Evolutionary conservation across 441 rosid species (phyloP), one percentile per base, ranked within the genome.

Genomic region (Croton laevigatus): DNA sequence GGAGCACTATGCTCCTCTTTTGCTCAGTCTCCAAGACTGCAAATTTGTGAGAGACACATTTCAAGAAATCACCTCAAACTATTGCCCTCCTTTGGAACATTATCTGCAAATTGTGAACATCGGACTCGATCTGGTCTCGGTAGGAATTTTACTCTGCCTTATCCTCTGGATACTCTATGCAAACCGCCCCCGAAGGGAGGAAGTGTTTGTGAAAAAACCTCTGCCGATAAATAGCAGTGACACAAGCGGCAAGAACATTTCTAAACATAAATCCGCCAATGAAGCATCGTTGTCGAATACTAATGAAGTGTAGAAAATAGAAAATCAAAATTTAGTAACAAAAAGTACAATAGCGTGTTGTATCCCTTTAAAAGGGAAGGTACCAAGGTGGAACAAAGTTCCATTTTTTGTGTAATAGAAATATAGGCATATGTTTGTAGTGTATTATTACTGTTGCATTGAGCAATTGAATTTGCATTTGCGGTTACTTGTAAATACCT

Each of bases 111-210:
- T 84, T 58, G 88, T 94, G 68, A 90, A 86, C 38, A 91, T 89
- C 36, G 99, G 99, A 51, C 71, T 94, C 57, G 96, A 94, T 10
- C 73, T 92, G 69, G 88, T 94, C 75, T 89, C 99, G 0, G 85
- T 78, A 0, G 99, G 98, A 73, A 93, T 94, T 78, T 72, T 92
- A 83, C 87, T 94, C 5, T 90, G 98, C 70, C 83, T 92, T 20
- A 83, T 94, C 66, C 88, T 94, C 40, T 92, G 98, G 98, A 79
- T 88, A 61, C 78, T 87, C 62, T 89, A 89, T 81, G 94, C 97
- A 71, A 92, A 92, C 98, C 91, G 87, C 93, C 97, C 94, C 98
- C 91, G 67, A 92, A 89, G 91, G 88, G 97, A 89, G 97, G 97
- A 88, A 78, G 97, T 73, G 96, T 90, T 92, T 90, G 96, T 69